Evolutionary conservation across 1,284 basidiomycete genomes (phyloP).

Genomic region (Coniferiporia sulphurascens): DNA sequence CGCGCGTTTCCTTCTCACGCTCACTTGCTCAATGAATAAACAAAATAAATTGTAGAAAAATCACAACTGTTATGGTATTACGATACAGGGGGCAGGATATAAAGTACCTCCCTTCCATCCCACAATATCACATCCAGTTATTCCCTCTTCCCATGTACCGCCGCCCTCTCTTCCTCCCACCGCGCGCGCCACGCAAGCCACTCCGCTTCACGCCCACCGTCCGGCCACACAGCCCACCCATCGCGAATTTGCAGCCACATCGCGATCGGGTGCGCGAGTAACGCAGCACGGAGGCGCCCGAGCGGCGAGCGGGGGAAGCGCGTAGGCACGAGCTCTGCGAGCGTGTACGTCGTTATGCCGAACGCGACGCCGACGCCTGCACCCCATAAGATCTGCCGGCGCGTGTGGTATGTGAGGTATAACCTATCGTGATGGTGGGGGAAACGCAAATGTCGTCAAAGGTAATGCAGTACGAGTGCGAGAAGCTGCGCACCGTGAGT

Average conservation of each 20-base stretch:
- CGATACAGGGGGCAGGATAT: no score
- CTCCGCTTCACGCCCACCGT: conserved; percentile 62
- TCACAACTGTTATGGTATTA: no score
- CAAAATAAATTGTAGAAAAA: no score
- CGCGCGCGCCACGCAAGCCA: conserved; percentile 57
- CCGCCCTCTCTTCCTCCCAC: conserved; percentile 30
- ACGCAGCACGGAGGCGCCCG: conserved; percentile 42
- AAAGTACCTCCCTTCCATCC: no score
- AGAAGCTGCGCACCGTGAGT: conserved; percentile 56
- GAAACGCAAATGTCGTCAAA: neutral
- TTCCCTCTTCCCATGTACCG: neutral
- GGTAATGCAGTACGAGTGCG: neutral
- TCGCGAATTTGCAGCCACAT: conserved; percentile 71
- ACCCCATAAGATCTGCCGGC: conserved; percentile 71
- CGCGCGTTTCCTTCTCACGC: neutral
- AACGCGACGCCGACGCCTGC: conserved; percentile 57
- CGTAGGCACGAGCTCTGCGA: conserved; percentile 58
- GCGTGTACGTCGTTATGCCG: conserved; percentile 52
- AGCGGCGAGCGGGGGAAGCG: conserved; percentile 47
- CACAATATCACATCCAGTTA: neutral
- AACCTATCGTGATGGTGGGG: conserved; percentile 40
- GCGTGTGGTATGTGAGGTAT: conserved; percentile 70
- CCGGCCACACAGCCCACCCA: conserved; percentile 75
- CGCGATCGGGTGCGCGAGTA: conserved; percentile 56
- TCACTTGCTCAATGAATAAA: neutral